Evolutionary conservation across 306 rosid genomes (phyloP), one percentile per base, ranked within the genome.

Genomic region (Prosopis cineraria): DNA sequence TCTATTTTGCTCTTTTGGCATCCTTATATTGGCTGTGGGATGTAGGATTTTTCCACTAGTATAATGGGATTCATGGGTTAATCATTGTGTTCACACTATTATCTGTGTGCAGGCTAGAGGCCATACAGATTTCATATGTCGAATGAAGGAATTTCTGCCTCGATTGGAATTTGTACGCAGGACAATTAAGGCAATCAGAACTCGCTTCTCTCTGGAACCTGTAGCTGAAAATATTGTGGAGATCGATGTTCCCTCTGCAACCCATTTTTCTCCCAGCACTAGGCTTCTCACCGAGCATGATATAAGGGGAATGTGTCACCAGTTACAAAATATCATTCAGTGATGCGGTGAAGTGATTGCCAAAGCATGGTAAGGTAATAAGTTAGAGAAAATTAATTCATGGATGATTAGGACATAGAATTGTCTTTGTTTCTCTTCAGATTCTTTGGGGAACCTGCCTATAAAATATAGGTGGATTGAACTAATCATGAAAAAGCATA

Each of bases 111-210:
- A 94, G 97, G 91, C 89, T 16, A 87, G 98, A 69, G 78, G 37
- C 67, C 97, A 92, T 76, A 79, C 40, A 67, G 97, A 94, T 73
- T 94, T 92, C 74, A 59, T 94, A 74, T 92, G 93, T 85, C 44
- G 89, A 83, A 83, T 90, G 97, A 94, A 89, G 84, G 92, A 94
- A 55, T 78, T 83, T 74, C 74, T 92, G 81, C 85, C 97, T 58
- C 87, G 97, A 84, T 85, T 87, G 27, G 73, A 78, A 56, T 92
- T 92, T 80, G 86, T 92, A 0, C 78, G 84, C 72, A 88, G 87
- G 85, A 91, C 93, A 30, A 64, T 83, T 24, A 83, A 85, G 76
- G 91, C 89, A 10, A 48, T 91, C 16, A 76, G 59, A 58, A 30
- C 86, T 44, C 84, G 85, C 5, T 94, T 94, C 78, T 82, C 81